Base-by-base conservation (phyloP, 352 stramenopile species). In the Peronospora destructor region DNA sequence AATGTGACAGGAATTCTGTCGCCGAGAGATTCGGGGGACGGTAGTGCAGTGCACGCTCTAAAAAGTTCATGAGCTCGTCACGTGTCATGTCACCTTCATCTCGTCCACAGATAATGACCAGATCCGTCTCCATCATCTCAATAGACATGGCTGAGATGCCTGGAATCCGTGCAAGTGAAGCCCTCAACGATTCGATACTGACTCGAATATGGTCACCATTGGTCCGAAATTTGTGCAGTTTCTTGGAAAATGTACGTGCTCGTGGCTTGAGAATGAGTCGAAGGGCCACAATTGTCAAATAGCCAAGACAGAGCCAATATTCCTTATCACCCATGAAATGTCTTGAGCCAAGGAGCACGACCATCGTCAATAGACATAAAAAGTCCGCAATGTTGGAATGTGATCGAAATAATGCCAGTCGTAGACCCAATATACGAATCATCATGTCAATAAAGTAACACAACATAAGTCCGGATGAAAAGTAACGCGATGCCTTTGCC, bases 111-210 rank as follows among this genome's bases (percentile, higher is more conserved):
- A 94, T 91, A 51, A 94, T 92, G 14, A 90, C 63, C 26, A 94
- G 61, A 39, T 94, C 84, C 6, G 78, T 92, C 67, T 94, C 84
- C 80, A 94, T 91, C 76, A 89, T 88, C 65, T 94, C 84, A 29
- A 94, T 88, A 10, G 83, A 58, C 14, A 90, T 65, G 50, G 78
- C 84, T 32, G 80, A 74, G 51, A 94, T 90, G 29, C 76, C 78
- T 0, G 84, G 84, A 47, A 94, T 92, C 13, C 84, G 79, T 9
- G 77, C 72, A 0, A 94, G 59, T 29, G 84, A 91, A 10, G 76
- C 71, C 7, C 81, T 73, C 10, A 94, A 60, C 40, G 80, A 92
- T 58, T 87, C 78, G 54, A 94, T 94, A 25, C 76, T 90, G 34
- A 94, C 78, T 45, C 78, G 79, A 49, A 94, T 87, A 53, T 88